Evolutionary conservation across 1,139 yeast species (phyloP), one percentile per base, ranked within the genome.

Genomic region (Geotrichum aggregatum): DNA sequence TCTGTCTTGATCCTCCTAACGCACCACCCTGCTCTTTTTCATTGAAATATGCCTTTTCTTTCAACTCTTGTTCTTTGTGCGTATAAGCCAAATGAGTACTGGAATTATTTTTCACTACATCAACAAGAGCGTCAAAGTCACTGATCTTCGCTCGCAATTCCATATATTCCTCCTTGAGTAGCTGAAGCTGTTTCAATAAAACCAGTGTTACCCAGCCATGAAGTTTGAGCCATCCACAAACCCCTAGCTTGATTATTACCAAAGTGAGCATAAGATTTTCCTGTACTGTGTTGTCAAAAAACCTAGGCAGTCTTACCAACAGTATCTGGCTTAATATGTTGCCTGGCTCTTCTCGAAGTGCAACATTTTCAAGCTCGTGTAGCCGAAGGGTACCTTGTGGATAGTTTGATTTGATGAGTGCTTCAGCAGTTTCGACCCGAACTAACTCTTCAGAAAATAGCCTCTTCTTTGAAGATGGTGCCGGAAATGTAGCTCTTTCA

Each of bases 181-280:
- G 46, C 6, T 21, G 28, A 35, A 51, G 16, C n/a, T 10, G 31
- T n/a, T 41, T 42, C 30, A 51, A 11, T 18, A 51, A 21, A 11
- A 14, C 21, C 16, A 21, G 26, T 2, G 50, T 51, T 13, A 46
- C 42, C 54, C 56, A 50, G 11, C 52, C 56, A 33, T 42, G 39
- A 6, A 45, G 13, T 35, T 18, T 46, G 5, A 53, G 21, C 54
- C 54, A 53, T 7, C 54, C 54, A 31, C 44, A 44, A 11, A 49
- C 19, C 1, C 56, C 52, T 14, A 53, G 26, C n/a, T 46, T 41
- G 18, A 41, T 39, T n/a, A 53, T 26, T 6, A 50, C 42, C 1
- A 45, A 50, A 1, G 54, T 47, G n/a, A 53, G 28, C 21, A 44
- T 34, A 2, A 53, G 21, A 22, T 53, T 53, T 26, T 53, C 56